Evolutionary conservation across 2,329 filamentous ascomycete genomes (phyloP), one percentile per base, ranked within the genome.

Genomic region (Paradendryphiella salina): DNA sequence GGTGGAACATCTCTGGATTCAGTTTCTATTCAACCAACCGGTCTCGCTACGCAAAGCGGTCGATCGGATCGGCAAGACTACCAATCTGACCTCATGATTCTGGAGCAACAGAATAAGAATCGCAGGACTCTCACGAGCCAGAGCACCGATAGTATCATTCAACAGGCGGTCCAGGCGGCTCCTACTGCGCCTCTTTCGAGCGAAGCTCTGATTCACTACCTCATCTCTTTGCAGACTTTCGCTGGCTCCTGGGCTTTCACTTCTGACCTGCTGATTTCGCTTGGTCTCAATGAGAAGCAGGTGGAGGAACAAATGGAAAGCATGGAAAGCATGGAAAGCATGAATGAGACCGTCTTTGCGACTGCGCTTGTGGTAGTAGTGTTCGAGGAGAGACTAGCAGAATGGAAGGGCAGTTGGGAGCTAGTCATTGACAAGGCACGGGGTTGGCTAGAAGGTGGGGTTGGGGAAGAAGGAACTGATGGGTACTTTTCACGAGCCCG

Each of bases 81-180:
- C 64, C 88, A 92, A 75, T 90, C 90, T 87, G 86, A 90, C 66
- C 73, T 91, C 67, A 92, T 91, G 88, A 75, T 91, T 23, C 80
- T 92, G 8, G 88, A 92, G 72, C 89, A 92, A 73, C 87, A 92
- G 73, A 92, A 92, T 64, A 46, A 38, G 11, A 46, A 36, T 13
- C 34, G 28, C 8, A 37, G 10, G 20, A n/a, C 13, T 4, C 21
- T 28, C 7, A 17, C n/a, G 13, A 17, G 44, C 20, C 7, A 23
- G n/a, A 28, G 5, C 10, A 26, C 23, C 23, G 8, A 10, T 6
- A 2, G 8, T 26, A 1, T 9, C 23, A 9, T 9, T 26, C 23
- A 2, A 10, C 23, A 26, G 23, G 23, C 8, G 5, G 8, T 3
- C 8, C 23, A 26, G 10, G 23, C 23, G 8, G 10, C n/a, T 36